Evolutionary conservation across 148 eudicot genomes (phyloP).

Genomic region (Nepenthes mirabilis): DNA sequence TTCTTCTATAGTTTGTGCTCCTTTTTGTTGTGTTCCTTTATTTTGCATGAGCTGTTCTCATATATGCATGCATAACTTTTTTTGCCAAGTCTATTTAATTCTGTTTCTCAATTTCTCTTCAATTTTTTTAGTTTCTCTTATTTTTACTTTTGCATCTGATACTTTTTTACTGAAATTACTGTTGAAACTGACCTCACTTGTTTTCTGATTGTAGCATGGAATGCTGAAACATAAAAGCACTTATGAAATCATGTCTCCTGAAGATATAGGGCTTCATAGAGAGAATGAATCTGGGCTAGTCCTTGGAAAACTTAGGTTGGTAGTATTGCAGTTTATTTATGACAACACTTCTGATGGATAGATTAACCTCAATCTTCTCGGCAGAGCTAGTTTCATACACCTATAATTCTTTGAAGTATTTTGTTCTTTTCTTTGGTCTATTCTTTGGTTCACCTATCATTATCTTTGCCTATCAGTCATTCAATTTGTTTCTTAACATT

Average conservation of each 20-base stretch:
- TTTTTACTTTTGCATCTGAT: neutral
- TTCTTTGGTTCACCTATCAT: no score
- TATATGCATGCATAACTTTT: no score
- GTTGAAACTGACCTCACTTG: constrained; percentile 2
- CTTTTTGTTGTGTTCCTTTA: no score
- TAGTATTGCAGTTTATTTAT: neutral
- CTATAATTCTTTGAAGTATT: no score
- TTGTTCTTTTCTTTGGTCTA: no score
- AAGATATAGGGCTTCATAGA: constrained; percentile 84
- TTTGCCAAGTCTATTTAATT: no score
- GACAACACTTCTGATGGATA: neutral
- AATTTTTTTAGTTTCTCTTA: neutral
- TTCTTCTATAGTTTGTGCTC: no score
- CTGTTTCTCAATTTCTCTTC: no score
- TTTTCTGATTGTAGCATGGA: constrained; percentile 57
- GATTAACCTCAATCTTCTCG: neutral
- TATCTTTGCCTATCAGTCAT: no score
- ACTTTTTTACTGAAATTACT: neutral
- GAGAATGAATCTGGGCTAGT: constrained; percentile 85
- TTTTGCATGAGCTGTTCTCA: no score
- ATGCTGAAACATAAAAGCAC: constrained; percentile 87
- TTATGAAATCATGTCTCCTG: constrained; percentile 90
- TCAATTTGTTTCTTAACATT: no score
- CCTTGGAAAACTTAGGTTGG: constrained; percentile 93
- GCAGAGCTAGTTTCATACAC: no score